A percentile compares a stretch with the other conserved stretches of the same genome.
These are phyloP conservation scores for Tulasnella sp. DNA, from an alignment of 768 basidiomycete genomes.

Conservation along the genomic window DNA sequence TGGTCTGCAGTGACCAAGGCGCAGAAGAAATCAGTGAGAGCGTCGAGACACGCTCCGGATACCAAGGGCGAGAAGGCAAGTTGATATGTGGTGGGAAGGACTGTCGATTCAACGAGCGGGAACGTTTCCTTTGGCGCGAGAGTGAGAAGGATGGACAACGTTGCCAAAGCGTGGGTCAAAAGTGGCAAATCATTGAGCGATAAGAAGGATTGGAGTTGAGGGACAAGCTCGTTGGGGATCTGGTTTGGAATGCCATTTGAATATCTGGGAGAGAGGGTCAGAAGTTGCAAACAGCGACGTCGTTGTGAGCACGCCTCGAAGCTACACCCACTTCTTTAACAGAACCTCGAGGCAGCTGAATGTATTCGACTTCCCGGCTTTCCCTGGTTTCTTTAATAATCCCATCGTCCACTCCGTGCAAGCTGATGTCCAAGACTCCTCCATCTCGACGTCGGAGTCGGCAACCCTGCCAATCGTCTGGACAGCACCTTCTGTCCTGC, in stretches of 20 bases:
- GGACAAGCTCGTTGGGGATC: slow-evolving; percentile 60
- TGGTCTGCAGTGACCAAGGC: slow-evolving; percentile 78
- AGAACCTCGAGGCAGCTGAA: slow-evolving; percentile 74
- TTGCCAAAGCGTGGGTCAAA: slow-evolving; percentile 65
- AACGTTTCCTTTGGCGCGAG: slow-evolving; percentile 63
- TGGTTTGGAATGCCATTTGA: slow-evolving; percentile 50
- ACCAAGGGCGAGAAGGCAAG: slow-evolving; percentile 77
- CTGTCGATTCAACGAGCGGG: slow-evolving; percentile 69
- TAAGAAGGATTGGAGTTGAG: slow-evolving; percentile 72
- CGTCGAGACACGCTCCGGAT: slow-evolving; percentile 72
- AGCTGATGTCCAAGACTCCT: slow-evolving; percentile 75
- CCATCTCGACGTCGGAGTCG: slow-evolving; percentile 56
- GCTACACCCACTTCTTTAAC: slow-evolving; percentile 53
- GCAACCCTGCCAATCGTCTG: slow-evolving; percentile 83
- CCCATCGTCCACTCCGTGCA: slow-evolving; percentile 73
- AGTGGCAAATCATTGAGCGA: slow-evolving; percentile 72
- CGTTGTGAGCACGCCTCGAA: neutral
- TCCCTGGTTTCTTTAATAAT: slow-evolving; percentile 72
- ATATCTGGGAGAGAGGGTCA: slow-evolving; percentile 42
- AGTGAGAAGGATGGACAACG: slow-evolving; percentile 65
- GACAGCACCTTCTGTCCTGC: slow-evolving; percentile 71
- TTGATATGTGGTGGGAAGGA: slow-evolving; percentile 60
- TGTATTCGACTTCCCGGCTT: slow-evolving; percentile 71
- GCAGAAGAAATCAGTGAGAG: slow-evolving; percentile 75
- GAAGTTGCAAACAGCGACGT: neutral